Conservation (phyloP, 345 rosid species). For the Alliaria petiolata region DNA sequence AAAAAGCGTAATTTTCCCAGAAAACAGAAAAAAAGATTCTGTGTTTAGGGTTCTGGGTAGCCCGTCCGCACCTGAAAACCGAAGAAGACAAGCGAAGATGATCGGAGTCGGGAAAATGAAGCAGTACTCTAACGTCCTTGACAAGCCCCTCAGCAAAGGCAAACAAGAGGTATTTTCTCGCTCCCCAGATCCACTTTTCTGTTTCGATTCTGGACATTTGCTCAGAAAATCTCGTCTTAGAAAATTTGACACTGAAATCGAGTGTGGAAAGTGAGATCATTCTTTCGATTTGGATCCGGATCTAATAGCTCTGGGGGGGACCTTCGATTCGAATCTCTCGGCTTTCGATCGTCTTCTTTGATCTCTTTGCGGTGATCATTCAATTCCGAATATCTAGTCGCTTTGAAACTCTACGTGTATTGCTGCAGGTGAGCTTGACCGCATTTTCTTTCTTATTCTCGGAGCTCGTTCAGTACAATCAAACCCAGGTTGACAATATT, state of each 20-base stretch:
- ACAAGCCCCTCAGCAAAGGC: constrained; percentile 95
- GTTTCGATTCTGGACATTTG: not conserved
- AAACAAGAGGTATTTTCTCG: constrained; percentile 76
- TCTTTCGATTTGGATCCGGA: constrained; percentile 16
- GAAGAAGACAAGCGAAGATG: constrained; percentile 36
- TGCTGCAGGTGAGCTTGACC: constrained; percentile 58
- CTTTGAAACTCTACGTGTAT: not conserved
- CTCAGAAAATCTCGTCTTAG: not conserved
- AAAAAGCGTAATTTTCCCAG: not conserved
- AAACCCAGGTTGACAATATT: constrained; percentile 94
- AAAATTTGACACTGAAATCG: not conserved
- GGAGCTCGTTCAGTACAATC: constrained; percentile 97
- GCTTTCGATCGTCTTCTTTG: not conserved
- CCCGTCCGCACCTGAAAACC: not conserved
- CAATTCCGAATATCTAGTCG: not conserved
- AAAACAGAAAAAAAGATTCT: constrained; percentile 2
- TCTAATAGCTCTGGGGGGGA: not conserved
- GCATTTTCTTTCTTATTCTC: constrained; percentile 54
- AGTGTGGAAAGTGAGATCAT: constrained; percentile 10
- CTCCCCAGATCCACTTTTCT: constrained; percentile 1
- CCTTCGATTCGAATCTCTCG: not conserved
- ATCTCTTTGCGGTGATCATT: not conserved
- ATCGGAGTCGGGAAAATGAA: constrained; percentile 94
- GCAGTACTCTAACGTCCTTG: constrained; percentile 93
- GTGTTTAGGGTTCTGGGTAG: constrained; percentile 22